Evolutionary conservation across 306 rosid genomes (phyloP).

Genomic region (Begonia fuchsioides): DNA sequence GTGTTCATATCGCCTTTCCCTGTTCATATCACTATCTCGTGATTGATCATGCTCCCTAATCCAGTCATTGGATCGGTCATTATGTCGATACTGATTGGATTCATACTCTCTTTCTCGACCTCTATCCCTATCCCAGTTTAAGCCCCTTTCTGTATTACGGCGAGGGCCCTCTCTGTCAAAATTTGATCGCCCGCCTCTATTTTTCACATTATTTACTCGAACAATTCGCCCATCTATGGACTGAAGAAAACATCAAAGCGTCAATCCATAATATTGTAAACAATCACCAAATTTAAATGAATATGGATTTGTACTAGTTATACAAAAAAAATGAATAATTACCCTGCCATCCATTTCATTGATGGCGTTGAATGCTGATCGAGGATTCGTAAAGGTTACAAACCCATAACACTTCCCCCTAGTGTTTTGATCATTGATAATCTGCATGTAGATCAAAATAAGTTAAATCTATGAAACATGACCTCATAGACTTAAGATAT

Average conservation of each 20-base stretch:
- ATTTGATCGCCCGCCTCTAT: slow-evolving; percentile 51
- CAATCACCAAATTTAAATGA: too few species aligned
- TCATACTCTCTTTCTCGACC: slow-evolving; percentile 36
- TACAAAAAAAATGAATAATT: slow-evolving; percentile 7
- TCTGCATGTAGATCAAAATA: slow-evolving; percentile 23
- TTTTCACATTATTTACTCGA: slow-evolving; percentile 60
- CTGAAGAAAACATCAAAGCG: slow-evolving; percentile 28
- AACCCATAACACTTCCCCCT: slow-evolving; percentile 86
- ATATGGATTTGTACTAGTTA: too few species aligned
- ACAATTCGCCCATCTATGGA: slow-evolving; percentile 65
- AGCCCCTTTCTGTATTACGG: slow-evolving; percentile 35
- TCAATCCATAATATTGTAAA: background rate
- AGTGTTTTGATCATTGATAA: slow-evolving; percentile 59
- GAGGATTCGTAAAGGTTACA: slow-evolving; percentile 79
- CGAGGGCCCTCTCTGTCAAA: slow-evolving; percentile 47
- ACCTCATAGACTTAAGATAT: too few species aligned
- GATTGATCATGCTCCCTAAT: slow-evolving; percentile 44
- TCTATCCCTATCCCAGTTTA: slow-evolving; percentile 40
- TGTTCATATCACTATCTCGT: slow-evolving; percentile 35
- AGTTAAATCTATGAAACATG: too few species aligned
- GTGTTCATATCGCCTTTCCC: slow-evolving; percentile 38
- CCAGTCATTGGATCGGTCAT: slow-evolving; percentile 31
- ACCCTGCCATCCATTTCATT: slow-evolving; percentile 91
- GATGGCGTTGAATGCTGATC: slow-evolving; percentile 79
- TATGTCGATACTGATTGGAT: slow-evolving; percentile 33